Evolutionary conservation across 2,329 filamentous ascomycete genomes (phyloP), one percentile per base, ranked within the genome.

Genomic region (Colletotrichum sp.): DNA sequence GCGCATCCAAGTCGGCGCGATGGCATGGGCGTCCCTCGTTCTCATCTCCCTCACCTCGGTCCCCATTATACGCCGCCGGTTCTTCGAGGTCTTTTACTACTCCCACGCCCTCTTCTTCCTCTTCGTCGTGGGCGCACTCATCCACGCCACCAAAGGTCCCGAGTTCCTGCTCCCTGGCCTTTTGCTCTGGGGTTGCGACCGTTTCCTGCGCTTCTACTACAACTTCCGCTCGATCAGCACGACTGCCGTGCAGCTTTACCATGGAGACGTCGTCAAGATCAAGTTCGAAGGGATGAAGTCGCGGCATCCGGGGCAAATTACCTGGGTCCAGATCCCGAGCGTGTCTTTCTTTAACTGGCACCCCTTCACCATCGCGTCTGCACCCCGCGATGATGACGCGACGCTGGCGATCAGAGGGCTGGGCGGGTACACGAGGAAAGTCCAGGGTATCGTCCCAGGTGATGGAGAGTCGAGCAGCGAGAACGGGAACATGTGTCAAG

Each of bases 341-440:
- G 25, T 59, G 1, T 59, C 55, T 8, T 7, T 59, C 25, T 8
- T 59, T 0, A 59, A 59, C 25, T 59, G 55, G 55, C 55, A 59
- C 27, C 55, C 55, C 4, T 59, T 59, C 25, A 59, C 55, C 7
- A 59, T 59, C 15, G 55, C 55, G 3, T 59, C 55, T 59, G 55
- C 55, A 0, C 55, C 55, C 55, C 0, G 55, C 7, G 25, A 59
- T 29, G 27, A 59, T 0, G 55, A 5, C 2, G 25, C 25, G 5
- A 29, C 55, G 0, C 8, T 59, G 22, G 55, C 55, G n/a, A 59
- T 59, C 13, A 59, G 55, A 59, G 55, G 55, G 16, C 2, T 59
- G 22, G 55, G 55, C 13, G 55, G 55, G 16, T 59, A 59, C 25
- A 59, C 55, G 25, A 25, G 25, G 5, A 59, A 29, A 29, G 25